Conservation (phyloP, 352 stramenopile species). For the Plasmopara viticola region DNA sequence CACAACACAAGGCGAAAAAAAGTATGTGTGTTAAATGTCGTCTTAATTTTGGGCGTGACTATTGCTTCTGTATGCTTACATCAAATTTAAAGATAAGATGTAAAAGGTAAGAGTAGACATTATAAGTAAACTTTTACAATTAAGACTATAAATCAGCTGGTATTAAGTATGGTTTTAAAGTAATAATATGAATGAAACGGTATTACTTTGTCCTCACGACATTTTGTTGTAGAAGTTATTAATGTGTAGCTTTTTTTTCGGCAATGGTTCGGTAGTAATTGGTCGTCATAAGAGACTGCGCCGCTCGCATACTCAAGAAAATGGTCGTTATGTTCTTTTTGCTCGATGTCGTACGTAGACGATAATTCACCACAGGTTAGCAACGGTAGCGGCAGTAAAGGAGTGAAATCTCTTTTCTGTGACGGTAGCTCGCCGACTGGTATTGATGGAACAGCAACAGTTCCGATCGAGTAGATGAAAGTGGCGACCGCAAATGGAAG, state of each 20-base stretch:
- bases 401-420: background rate
- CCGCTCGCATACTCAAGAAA: slow-evolving; percentile 16
- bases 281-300: slow-evolving; percentile 10
- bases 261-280: slow-evolving; percentile 46
- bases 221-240: background rate
- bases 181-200: background rate
- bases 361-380: slow-evolving; percentile 32
- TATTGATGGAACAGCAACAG: slow-evolving; percentile 38
- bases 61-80: too few relatives aligned
- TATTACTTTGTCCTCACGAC: background rate
- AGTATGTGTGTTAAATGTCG: too few relatives aligned
- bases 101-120: too few relatives aligned
- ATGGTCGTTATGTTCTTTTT: slow-evolving; percentile 7
- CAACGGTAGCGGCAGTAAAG: slow-evolving; percentile 23
- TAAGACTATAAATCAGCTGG: too few relatives aligned
- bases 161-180: too few relatives aligned
- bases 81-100: too few relatives aligned
- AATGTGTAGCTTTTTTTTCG: slow-evolving; percentile 11
- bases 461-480: slow-evolving; percentile 40
- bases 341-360: slow-evolving; percentile 15
- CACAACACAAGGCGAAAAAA: too few relatives aligned
- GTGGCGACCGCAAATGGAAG: slow-evolving; percentile 57
- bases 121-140: too few relatives aligned
- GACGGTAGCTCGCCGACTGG: slow-evolving; percentile 16
- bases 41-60: too few relatives aligned